Evolutionary conservation across 23 red algal genomes (phyloP), one percentile per base, ranked within the genome.

Genomic region (Pyropia yezoensis): DNA sequence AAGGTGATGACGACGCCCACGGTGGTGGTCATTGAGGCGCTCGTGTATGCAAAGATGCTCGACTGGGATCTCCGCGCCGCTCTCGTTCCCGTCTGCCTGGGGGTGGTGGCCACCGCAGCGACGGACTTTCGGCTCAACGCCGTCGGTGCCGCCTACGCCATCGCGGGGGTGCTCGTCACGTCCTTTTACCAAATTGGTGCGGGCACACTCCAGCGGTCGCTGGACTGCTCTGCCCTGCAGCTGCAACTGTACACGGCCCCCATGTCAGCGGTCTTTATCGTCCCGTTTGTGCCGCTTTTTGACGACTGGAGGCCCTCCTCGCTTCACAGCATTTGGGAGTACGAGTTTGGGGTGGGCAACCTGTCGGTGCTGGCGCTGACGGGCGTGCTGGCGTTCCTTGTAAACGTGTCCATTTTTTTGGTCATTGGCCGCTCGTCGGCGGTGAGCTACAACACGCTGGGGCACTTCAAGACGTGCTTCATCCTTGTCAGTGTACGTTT

Each of bases 1-100:
- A 96, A 96, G 57, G 88, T 92, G 49, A 92, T 92, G 88, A 96
- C 91, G 20, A 96, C 91, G 2, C 91, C 91, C 6, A 89, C 82
- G 1, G 79, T 96, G 45, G 91, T 96, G 9, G 56, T 96, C 39
- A 82, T 96, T 14, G 91, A 96, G 69, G 83, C 91, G 18, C 50
- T 96, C 15, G 54, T 89, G 56, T 96, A 89, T 30, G 73, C 89
- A 25, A 88, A 89, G 57, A 73, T 85, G 28, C 70, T 96, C 7
- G 91, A 96, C 29, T 79, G 24, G 22, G 39, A 61, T 7, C 76
- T 96, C 47, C 74, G 71, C 56, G 24, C 85, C 18, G 74, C 91
- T 1, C 80, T 96, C 18, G 58, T 85, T n/a, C 83, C 85, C 5
- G 91, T 96, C 22, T 96, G 91, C 59, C 59, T 96, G 17, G 91